Conservation (phyloP, 169 alveolate genomes). For the Theileria equi region DNA sequence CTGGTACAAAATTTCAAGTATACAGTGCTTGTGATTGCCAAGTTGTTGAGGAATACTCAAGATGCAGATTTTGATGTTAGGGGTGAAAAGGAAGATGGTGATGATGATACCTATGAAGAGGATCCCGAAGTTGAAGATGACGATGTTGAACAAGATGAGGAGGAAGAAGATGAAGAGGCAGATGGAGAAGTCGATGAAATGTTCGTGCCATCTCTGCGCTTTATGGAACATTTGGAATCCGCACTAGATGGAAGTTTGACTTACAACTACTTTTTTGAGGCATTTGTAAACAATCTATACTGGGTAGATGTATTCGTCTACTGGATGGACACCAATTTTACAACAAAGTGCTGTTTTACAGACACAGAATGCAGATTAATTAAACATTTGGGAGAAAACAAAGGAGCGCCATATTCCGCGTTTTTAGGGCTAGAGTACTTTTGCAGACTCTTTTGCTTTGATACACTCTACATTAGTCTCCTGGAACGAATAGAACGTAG, state of each 20-base stretch:
- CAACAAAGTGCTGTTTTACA: conserved; percentile 36
- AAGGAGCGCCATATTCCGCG: neutral
- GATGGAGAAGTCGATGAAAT: conserved; percentile 15
- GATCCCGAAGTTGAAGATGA: neutral
- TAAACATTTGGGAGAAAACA: neutral
- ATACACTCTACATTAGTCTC: conserved; percentile 14
- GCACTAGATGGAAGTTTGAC: neutral
- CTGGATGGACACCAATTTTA: conserved; percentile 42
- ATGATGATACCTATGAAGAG: neutral
- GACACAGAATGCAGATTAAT: conserved; percentile 27
- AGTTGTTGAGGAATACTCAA: neutral
- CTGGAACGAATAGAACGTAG: conserved; percentile 15
- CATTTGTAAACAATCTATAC: conserved; percentile 48
- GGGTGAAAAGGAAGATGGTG: neutral
- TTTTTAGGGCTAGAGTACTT: conserved; percentile 43
- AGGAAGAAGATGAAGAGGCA: neutral
- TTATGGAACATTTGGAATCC: conserved; percentile 18
- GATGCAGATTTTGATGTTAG: neutral
- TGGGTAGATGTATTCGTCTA: conserved; percentile 52
- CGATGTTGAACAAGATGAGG: neutral
- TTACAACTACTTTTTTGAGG: conserved; percentile 18
- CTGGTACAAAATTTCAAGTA: conserved; percentile 53
- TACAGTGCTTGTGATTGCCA: conserved; percentile 15
- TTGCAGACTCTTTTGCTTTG: conserved; percentile 45
- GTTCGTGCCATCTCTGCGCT: conserved; percentile 34